Base-by-base conservation (phyloP, 2,329 filamentous ascomycete species). In the Sclerotinia borealis region DNA sequence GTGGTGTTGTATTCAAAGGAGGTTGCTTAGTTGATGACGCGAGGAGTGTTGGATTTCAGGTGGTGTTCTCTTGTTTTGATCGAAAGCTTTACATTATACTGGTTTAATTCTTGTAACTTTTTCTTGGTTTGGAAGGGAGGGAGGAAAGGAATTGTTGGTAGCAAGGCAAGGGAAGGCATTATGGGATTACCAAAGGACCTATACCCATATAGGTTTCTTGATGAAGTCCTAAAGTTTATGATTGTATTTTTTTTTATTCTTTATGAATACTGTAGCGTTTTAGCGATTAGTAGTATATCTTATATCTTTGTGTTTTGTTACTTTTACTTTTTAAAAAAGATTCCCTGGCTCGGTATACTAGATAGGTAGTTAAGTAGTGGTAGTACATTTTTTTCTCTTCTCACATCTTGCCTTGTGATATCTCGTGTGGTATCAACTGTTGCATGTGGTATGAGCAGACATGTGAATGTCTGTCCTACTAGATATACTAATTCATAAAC, bases 1-100 rank as follows among this genome's bases (percentile, higher is more conserved):
- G 27, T 72, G 22, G 68, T 71, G 13, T 52, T 72, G 15, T 73
- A 69, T 63, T 69, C 34, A 29, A 64, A 63, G 19, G 66, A 68
- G 59, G 66, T 67, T 52, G 67, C 50, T 58, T 71, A 66, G 34
- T 47, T 27, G 25, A 36, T 45, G 61, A 15, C n/a, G 34, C 34
- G 39, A 52, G 52, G 47, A 59, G 59, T 62, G 52, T 68, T 67
- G 50, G 64, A 67, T 60, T 64, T 69, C 36, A 61, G 59, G 51
- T 48, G 37, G 43, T 9, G 7, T 60, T 43, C 13, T 31, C 37
- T 41, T 31, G 27, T 34, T 50, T 50, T 22, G 17, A n/a, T n/a
- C 19, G 8, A 50, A 31, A 56, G 13, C 19, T 56, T 31, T 17
- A 31, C 17, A 29, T 13, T 8, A 29, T 19, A 55, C 6, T 43